Evolutionary conservation across 352 stramenopile species (phyloP).

Genomic region (Phytophthora syringae): DNA sequence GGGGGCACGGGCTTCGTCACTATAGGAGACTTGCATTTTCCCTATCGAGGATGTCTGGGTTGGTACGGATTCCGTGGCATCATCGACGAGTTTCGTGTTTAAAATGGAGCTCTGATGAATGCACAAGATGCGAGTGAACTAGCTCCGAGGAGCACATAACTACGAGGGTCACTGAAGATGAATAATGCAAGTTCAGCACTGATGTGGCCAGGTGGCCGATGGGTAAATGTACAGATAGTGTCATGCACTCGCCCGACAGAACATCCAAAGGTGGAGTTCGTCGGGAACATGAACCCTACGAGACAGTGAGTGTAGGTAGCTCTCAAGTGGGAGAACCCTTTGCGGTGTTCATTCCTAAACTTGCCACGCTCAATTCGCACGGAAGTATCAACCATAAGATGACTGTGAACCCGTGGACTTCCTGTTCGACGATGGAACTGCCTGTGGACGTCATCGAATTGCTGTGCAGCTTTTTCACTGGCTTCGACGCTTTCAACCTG

Average conservation of each 20-base stretch:
- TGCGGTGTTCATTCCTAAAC: background rate
- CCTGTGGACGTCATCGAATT: background rate
- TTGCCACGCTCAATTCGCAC: background rate
- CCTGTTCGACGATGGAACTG: background rate
- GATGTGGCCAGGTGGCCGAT: background rate
- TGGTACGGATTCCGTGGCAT: slow-evolving; percentile 45
- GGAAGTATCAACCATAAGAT: background rate
- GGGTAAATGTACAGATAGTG: slow-evolving; percentile 9
- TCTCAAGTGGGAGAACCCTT: background rate
- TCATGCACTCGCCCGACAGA: slow-evolving; percentile 20
- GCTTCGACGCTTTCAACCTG: slow-evolving; percentile 32
- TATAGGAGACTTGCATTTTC: slow-evolving; percentile 4
- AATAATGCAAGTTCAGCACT: background rate
- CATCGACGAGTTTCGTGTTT: slow-evolving; percentile 42
- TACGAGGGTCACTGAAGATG: slow-evolving; percentile 16
- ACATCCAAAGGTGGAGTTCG: slow-evolving; percentile 6
- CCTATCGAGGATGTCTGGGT: background rate
- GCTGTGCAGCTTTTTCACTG: slow-evolving; percentile 26
- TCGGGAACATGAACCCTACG: too few species aligned
- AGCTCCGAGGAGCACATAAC: background rate
- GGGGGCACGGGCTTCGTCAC: slow-evolving; percentile 36
- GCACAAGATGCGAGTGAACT: background rate
- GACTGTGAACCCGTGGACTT: background rate
- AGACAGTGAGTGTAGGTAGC: too few species aligned
- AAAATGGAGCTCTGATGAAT: slow-evolving; percentile 15